Evolutionary conservation across 495 filamentous ascomycete genomes (phyloP).

Genomic region (Oidiodendron maius): DNA sequence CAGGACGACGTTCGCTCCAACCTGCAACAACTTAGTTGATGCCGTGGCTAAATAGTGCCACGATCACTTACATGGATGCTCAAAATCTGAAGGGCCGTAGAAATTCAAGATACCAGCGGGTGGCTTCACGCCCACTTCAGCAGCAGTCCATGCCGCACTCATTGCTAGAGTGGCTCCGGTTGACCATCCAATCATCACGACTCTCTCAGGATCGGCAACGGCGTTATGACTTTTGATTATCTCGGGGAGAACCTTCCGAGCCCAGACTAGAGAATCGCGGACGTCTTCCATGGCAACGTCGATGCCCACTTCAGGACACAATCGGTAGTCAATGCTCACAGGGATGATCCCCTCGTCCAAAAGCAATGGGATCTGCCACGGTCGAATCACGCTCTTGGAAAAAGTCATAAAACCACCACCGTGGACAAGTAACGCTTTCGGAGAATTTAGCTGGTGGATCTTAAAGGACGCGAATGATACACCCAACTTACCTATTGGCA

Average conservation of each 20-base stretch:
- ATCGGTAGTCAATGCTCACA: constrained; percentile 8
- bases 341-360: constrained; percentile 2
- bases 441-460: neutral
- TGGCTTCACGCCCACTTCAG: neutral
- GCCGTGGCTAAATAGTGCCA: neutral
- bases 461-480: neutral
- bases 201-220: neutral
- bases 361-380: neutral
- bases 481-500: constrained; percentile 1
- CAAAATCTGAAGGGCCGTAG: constrained; percentile 3
- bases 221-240: neutral
- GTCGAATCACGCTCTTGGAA: neutral
- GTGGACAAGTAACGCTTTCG: constrained; percentile 5
- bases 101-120: constrained; percentile 4
- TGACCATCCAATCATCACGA: constrained; percentile 7
- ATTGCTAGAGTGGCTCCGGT: constrained; percentile 5
- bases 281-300: constrained; percentile 1
- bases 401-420: constrained; percentile 5
- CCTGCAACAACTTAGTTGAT: neutral
- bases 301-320: constrained; percentile 2
- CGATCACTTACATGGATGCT: neutral
- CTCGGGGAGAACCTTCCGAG: neutral
- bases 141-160: neutral
- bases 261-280: constrained; percentile 2
- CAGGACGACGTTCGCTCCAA: neutral